A percentile compares a stretch with the other conserved stretches of the same genome.
These are phyloP conservation scores for Oryza meyeriana DNA, from an alignment of 176 grass and related monocot species.

Conservation along the genomic window DNA sequence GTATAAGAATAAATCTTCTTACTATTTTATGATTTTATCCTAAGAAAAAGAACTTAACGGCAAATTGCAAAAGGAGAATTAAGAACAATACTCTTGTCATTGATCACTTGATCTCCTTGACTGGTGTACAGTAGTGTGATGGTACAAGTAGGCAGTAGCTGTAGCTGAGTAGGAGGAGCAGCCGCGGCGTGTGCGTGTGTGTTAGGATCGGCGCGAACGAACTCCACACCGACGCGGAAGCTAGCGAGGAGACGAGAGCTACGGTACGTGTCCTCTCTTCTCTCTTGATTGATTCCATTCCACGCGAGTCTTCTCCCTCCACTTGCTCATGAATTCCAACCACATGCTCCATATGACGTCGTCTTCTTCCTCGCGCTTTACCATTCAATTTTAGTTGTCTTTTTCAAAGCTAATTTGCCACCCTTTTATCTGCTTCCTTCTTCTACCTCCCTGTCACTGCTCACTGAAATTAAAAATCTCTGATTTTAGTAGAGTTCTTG, in stretches of 20 bases:
- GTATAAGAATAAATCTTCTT: neutral
- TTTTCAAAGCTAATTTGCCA: neutral
- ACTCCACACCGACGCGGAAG: neutral
- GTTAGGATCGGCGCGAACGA: neutral
- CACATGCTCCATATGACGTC: neutral
- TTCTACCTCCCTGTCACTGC: neutral
- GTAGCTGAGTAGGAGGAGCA: neutral
- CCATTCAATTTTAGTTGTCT: neutral
- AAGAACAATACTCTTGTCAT: neutral
- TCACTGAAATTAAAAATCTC: no score
- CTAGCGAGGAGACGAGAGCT: neutral
- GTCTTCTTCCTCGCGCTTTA: neutral
- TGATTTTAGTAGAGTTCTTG: neutral
- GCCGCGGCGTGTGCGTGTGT: neutral
- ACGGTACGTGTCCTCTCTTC: neutral
- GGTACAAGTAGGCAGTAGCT: neutral
- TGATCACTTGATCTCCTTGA: no score
- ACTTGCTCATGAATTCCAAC: neutral
- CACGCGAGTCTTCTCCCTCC: neutral
- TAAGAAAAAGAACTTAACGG: neutral
- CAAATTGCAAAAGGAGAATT: no score
- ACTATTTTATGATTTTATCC: neutral
- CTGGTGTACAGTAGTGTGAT: neutral
- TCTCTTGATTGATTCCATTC: neutral
- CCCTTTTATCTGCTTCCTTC: neutral